A percentile compares a stretch with the other conserved stretches of the same genome.
phyloP scores from a whole-genome alignment of 257 asterid genomes.

The Salvia rosmarinus region DNA sequence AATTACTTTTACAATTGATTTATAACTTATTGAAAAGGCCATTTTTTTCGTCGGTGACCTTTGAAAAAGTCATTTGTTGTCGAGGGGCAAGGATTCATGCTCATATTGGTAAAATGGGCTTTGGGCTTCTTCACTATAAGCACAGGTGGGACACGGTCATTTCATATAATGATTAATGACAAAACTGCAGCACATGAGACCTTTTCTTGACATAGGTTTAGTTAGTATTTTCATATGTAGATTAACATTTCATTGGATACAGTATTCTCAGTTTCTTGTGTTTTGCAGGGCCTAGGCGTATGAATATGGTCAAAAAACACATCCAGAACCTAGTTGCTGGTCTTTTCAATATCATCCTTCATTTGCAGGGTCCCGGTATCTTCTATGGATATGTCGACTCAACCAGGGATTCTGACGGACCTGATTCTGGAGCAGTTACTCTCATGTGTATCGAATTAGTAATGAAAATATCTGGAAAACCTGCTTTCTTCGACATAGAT shows the following conservation, averaged over 20 bases:
- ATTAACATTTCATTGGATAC: conserved; percentile 12
- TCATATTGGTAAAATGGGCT: background rate
- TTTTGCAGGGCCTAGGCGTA: conserved; percentile 67
- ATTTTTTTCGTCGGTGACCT: background rate
- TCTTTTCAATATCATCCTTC: conserved; percentile 75
- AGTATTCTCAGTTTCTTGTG: conserved; percentile 33
- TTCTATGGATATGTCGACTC: conserved; percentile 47
- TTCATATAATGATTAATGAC: conserved; percentile 9
- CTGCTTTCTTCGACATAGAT: conserved; percentile 60
- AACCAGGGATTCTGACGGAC: conserved; percentile 41
- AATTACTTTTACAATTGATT: background rate
- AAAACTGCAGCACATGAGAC: conserved; percentile 8
- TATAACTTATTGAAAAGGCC: background rate
- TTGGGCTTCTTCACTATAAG: background rate
- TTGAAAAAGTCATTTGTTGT: background rate
- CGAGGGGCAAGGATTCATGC: background rate
- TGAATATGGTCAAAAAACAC: conserved; percentile 61
- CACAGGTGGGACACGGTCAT: background rate
- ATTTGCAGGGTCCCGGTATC: conserved; percentile 72
- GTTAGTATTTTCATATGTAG: no score
- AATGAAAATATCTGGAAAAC: conserved; percentile 67
- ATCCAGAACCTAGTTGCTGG: conserved; percentile 70
- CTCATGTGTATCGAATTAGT: conserved; percentile 75
- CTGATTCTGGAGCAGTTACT: conserved; percentile 80
- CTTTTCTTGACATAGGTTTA: background rate